A percentile compares a stretch with the other conserved stretches of the same genome.
These are phyloP conservation scores for Colletotrichum sp. DNA, from an alignment of 2,329 filamentous ascomycete species.

Conservation along the genomic window DNA sequence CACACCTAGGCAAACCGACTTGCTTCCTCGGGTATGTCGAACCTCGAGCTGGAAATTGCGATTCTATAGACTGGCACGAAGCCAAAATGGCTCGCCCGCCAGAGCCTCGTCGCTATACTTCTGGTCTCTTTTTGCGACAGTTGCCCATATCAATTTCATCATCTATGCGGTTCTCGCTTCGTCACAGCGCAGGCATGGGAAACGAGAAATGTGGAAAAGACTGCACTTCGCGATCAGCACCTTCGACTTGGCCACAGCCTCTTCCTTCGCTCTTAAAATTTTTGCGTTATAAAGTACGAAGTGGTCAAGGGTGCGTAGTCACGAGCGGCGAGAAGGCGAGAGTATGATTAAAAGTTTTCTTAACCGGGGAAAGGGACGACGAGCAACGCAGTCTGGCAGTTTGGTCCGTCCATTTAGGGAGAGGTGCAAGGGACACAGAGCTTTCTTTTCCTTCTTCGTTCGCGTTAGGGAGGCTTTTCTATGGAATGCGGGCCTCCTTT, in stretches of 20 bases:
- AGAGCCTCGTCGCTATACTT: neutral
- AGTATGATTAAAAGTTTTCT: neutral
- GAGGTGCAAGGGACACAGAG: neutral
- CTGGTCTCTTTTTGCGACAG: neutral
- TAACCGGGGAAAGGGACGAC: neutral
- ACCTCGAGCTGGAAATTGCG: neutral
- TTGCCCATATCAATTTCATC: neutral
- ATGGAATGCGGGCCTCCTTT: neutral
- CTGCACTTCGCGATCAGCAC: neutral
- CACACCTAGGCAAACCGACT: neutral
- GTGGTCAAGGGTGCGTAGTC: neutral
- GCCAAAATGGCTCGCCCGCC: neutral
- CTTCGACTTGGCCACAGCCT: neutral
- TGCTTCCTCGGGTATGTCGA: neutral
- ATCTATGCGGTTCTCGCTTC: neutral
- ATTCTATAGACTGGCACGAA: neutral
- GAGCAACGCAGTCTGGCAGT: neutral
- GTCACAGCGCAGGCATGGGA: neutral
- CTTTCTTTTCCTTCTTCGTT: neutral
- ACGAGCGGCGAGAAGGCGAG: neutral
- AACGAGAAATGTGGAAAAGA: neutral
- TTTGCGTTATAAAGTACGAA: neutral
- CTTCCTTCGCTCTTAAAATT: neutral
- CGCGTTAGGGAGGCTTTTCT: neutral
- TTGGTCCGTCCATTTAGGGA: neutral